Conservation (phyloP, 257 asterid species). For the Solanum medicagineum region DNA sequence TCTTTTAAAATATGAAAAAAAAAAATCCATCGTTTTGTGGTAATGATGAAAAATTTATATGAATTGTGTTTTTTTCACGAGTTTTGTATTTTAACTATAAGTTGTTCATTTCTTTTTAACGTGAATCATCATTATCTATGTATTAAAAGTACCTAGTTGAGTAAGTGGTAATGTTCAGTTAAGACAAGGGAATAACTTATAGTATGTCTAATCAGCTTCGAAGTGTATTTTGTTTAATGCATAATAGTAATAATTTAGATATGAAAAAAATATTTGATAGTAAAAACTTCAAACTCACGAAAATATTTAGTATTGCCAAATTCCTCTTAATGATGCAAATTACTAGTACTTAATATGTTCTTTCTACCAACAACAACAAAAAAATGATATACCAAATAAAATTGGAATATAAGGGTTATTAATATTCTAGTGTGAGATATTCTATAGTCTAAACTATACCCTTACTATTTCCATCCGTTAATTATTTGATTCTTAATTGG, state of each 20-base stretch:
- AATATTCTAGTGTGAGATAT: background rate
- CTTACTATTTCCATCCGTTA: background rate
- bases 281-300: no score
- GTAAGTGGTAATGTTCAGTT: background rate
- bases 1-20: background rate
- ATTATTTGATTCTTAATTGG: background rate
- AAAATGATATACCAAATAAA: no score
- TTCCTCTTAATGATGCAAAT: no score
- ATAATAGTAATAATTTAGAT: no score
- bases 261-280: no score
- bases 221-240: no score
- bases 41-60: background rate
- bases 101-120: background rate
- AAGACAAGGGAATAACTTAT: rapidly evolving
- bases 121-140: background rate
- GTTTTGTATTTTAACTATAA: background rate
- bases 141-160: rapidly evolving
- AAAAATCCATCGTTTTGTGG: background rate
- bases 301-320: no score
- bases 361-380: no score
- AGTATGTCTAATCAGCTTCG: background rate
- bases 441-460: background rate
- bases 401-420: background rate
- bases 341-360: no score
- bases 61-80: background rate